Conservation (phyloP, 75 land plant genomes). For the Sequoiadendron giganteum region DNA sequence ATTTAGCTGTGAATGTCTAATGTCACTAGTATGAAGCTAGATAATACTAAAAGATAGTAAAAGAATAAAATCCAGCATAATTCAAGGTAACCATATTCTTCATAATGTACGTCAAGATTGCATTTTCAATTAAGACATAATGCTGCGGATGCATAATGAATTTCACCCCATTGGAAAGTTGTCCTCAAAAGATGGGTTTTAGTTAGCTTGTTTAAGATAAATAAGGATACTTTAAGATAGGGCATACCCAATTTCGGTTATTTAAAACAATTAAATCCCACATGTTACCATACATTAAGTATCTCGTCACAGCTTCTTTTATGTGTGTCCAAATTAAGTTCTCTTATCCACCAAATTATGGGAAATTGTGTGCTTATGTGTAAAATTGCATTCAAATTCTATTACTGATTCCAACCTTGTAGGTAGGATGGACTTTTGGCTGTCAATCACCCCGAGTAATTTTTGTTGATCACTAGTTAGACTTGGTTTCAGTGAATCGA, state of each 20-base stretch:
- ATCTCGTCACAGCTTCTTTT: background rate
- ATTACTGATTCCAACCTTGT: background rate
- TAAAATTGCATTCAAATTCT: background rate
- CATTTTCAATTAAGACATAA: background rate
- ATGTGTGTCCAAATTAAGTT: background rate
- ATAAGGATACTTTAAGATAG: background rate
- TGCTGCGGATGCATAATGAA: background rate
- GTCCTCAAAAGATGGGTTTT: background rate
- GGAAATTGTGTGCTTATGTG: background rate
- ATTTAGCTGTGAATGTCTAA: no score
- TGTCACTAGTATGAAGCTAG: background rate
- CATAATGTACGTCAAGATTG: background rate
- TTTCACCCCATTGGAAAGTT: background rate
- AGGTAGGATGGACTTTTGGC: background rate
- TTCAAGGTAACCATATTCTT: background rate
- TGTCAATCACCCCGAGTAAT: background rate
- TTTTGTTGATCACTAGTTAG: background rate
- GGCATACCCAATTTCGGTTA: background rate
- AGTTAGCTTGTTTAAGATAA: background rate
- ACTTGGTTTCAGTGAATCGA: background rate
- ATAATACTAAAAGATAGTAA: background rate
- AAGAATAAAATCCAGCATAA: background rate
- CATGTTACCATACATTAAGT: background rate
- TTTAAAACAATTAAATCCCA: background rate
- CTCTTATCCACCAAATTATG: background rate